Base-by-base conservation (phyloP, 129 eudicot genomes). In the Chrysanthemum makinoi region DNA sequence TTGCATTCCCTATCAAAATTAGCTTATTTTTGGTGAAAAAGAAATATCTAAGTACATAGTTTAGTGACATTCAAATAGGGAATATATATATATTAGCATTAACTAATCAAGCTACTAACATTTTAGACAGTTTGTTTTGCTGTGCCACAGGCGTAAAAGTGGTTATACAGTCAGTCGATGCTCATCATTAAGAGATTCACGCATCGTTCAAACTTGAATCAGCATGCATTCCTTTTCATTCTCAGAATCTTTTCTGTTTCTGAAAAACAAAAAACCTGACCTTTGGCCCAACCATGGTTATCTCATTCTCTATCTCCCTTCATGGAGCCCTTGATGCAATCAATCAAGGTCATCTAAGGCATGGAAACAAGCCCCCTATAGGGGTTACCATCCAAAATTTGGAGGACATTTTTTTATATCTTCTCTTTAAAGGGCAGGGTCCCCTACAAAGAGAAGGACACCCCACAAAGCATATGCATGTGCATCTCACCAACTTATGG, bases 71-170 rank as follows among this genome's bases (percentile, higher is more conserved):
- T 39, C 44, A 39, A 6, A 39, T 39, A 39, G 44, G 1, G 44
- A 5, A 39, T 39, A 39, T n/a, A n/a, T n/a, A n/a, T n/a, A n/a
- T 39, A 39, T 39, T 5, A 35, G 7, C 0, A 33, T 16, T 28
- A 2, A 13, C 54, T 43, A 63, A 66, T 67, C 43, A 35, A 48
- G 80, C 59, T 78, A 86, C 95, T 92, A 81, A 92, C 78, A 83
- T 82, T 79, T 81, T 84, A 85, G 96, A 88, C 95, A 92, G 98
- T 92, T 85, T 92, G 96, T 83, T 89, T 92, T 89, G 96, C 96
- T 87, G 91, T 92, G 86, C 98, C 91, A 62, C 98, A 92, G 98
- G 98, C 98, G 81, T 92, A 75, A 89, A 86, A 76, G 74, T 92
- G 91, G 80, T 83, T 68, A 83, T 85, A 62, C 89, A 72, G 60